Evolutionary conservation across 2,329 filamentous ascomycete genomes (phyloP), one percentile per base, ranked within the genome.

Genomic region (Alternaria gaisen): DNA sequence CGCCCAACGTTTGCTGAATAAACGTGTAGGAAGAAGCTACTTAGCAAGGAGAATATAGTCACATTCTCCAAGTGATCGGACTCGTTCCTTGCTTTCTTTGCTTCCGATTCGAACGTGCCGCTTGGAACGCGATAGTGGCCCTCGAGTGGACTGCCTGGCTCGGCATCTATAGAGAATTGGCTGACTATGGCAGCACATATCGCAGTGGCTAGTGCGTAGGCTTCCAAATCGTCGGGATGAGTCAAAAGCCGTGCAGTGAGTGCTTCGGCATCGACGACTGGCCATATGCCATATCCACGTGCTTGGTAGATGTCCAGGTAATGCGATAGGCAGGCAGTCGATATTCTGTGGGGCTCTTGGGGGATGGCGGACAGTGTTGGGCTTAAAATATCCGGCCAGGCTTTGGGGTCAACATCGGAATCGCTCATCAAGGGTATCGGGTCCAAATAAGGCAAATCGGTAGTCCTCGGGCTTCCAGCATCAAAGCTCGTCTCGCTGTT

Each of bases 131-230:
- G 68, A 46, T 72, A 76, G 53, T 73, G 72, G 7, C 74, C 72
- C 47, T 77, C 74, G 3, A 73, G 65, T 5, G 73, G 73, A 53
- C 72, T 76, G 1, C 70, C 70, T 10, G 70, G 68, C 43, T 76
- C 69, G 26, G 69, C 66, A 43, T 76, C 72, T 47, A 76, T 71
- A 5, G 70, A 76, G 46, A 77, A 77, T 43, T 77, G 75, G 56
- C 71, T 76, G 16, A 77, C 72, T 26, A 76, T 74, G 32, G 74
- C 74, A n/a, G 74, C 73, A 44, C 71, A 76, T 26, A 77, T 71
- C 5, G 75, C 70, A 8, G 70, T 72, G 10, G 74, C 73, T 22
- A 77, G 61, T 18, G 65, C 71, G 41, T 77, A 77, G 5, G 73
- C 67, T 59, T 77, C 74, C 46, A 71, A 57, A 38, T 77, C 74